A percentile compares a stretch with the other conserved stretches of the same genome.
phyloP scores from a whole-genome alignment of 192 early-diverging fungal species.

The Gonapodya prolifera region DNA sequence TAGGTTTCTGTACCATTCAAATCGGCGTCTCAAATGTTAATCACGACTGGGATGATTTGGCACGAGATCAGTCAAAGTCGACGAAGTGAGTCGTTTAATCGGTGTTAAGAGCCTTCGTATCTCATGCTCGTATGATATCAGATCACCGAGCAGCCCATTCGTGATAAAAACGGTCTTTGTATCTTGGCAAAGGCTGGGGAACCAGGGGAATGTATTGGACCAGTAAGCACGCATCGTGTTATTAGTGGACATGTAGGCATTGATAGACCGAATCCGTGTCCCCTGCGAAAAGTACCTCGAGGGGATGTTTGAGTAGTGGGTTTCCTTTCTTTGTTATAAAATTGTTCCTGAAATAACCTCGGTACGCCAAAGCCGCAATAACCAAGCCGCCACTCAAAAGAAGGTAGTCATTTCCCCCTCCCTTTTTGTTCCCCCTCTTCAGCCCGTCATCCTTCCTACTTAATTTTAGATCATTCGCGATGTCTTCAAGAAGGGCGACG shows the following conservation, averaged over 20 bases:
- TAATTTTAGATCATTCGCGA: neutral
- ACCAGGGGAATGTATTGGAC: neutral
- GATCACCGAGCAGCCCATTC: neutral
- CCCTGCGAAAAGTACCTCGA: neutral
- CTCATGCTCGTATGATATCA: too few relatives aligned
- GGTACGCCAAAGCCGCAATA: neutral
- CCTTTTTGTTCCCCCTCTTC: too few relatives aligned
- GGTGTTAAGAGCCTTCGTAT: neutral
- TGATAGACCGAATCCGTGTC: neutral
- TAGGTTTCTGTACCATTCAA: too few relatives aligned
- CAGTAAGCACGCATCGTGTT: too few relatives aligned
- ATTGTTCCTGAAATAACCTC: neutral
- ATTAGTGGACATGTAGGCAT: neutral
- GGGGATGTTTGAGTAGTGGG: neutral
- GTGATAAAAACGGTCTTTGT: neutral
- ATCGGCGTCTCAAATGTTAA: too few relatives aligned
- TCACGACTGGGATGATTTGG: too few relatives aligned
- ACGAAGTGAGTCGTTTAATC: neutral
- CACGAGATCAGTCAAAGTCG: neutral
- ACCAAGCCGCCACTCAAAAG: neutral
- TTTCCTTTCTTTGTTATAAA: neutral
- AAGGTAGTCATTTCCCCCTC: too few relatives aligned
- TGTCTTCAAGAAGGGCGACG: conserved; percentile 1
- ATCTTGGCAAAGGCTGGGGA: neutral
- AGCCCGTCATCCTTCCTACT: neutral